A percentile compares a stretch with the other conserved stretches of the same genome.
phyloP scores from a whole-genome alignment of 495 filamentous ascomycete genomes.

The Pyrenula aspistea region DNA sequence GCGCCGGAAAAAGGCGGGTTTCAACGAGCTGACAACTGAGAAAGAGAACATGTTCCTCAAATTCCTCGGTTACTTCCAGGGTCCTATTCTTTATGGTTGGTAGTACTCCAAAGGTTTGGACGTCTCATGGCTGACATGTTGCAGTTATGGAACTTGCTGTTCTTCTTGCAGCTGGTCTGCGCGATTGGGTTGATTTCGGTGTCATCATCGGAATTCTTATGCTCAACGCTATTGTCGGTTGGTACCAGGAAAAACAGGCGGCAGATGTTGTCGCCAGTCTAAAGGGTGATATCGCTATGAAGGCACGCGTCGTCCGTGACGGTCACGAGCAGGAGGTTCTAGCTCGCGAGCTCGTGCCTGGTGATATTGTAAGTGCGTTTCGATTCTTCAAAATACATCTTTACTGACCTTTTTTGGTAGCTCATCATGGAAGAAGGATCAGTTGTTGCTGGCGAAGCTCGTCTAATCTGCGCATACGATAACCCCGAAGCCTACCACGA shows the following conservation, averaged over 20 bases:
- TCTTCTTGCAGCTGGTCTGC: slow-evolving; percentile 64
- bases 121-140: neutral
- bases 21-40: slow-evolving; percentile 64
- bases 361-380: slow-evolving; percentile 66
- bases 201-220: slow-evolving; percentile 74
- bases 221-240: slow-evolving; percentile 71
- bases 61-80: slow-evolving; percentile 69
- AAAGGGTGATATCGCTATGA: slow-evolving; percentile 80
- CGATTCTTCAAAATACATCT: too few species aligned
- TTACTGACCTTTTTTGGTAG: too few species aligned
- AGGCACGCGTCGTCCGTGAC: slow-evolving; percentile 57
- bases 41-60: slow-evolving; percentile 68
- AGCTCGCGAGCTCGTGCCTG: slow-evolving; percentile 68
- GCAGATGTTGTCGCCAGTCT: slow-evolving; percentile 70
- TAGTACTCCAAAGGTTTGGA: slow-evolving; percentile 2
- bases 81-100: slow-evolving; percentile 76
- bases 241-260: slow-evolving; percentile 81
- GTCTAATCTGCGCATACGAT: slow-evolving; percentile 65
- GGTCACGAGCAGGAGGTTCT: slow-evolving; percentile 61
- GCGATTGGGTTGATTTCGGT: slow-evolving; percentile 77
- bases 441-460: slow-evolving; percentile 62
- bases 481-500: slow-evolving; percentile 60
- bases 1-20: slow-evolving; percentile 56
- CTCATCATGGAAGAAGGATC: slow-evolving; percentile 65
- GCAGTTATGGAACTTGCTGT: slow-evolving; percentile 80